A percentile compares a stretch with the other conserved stretches of the same genome.
phyloP scores from a whole-genome alignment of 208 protist species.

The Herpetomonas samuelpessoai region DNA sequence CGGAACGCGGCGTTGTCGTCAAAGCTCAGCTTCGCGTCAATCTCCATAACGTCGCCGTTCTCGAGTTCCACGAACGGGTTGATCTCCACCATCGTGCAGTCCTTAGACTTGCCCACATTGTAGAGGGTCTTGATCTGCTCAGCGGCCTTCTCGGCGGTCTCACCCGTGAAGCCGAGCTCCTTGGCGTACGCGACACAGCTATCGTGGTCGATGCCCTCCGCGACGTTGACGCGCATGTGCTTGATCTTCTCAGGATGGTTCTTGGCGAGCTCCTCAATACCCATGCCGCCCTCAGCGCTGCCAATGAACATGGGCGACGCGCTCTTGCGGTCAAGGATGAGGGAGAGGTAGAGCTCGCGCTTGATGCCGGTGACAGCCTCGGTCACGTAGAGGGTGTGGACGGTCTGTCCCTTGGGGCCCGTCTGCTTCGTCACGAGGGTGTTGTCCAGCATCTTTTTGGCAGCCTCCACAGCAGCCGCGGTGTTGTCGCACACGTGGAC shows the following conservation, averaged over 20 bases:
- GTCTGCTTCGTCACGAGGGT: slow-evolving; percentile 99
- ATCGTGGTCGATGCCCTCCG: slow-evolving; percentile 90
- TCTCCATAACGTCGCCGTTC: slow-evolving; percentile 94
- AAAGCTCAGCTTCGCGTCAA: slow-evolving; percentile 99
- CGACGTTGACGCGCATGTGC: slow-evolving; percentile 92
- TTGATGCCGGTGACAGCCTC: slow-evolving; percentile 91
- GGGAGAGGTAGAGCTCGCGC: slow-evolving; percentile 98
- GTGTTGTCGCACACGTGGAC: slow-evolving; percentile 88
- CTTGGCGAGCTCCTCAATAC: slow-evolving; percentile 98
- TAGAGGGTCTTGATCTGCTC: slow-evolving; percentile 96
- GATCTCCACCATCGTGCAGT: slow-evolving; percentile 98
- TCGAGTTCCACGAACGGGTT: slow-evolving; percentile 98
- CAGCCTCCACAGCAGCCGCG: slow-evolving; percentile 83
- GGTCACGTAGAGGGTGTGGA: slow-evolving; percentile 90
- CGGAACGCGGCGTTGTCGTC: slow-evolving; percentile 99
- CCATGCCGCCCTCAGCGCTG: slow-evolving; percentile 96
- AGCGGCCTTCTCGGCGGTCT: slow-evolving; percentile 74
- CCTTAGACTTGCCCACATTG: slow-evolving; percentile 96
- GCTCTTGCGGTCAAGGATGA: slow-evolving; percentile 96
- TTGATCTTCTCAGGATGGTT: slow-evolving; percentile 95
- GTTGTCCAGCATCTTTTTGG: slow-evolving; percentile 97
- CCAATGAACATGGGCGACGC: slow-evolving; percentile 92
- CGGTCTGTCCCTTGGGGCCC: slow-evolving; percentile 89
- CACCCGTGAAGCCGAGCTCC: slow-evolving; percentile 90
- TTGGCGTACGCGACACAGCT: slow-evolving; percentile 78